phyloP scores from a whole-genome alignment of 106 monocot species.

The Acanthochlamys bracteata region DNA sequence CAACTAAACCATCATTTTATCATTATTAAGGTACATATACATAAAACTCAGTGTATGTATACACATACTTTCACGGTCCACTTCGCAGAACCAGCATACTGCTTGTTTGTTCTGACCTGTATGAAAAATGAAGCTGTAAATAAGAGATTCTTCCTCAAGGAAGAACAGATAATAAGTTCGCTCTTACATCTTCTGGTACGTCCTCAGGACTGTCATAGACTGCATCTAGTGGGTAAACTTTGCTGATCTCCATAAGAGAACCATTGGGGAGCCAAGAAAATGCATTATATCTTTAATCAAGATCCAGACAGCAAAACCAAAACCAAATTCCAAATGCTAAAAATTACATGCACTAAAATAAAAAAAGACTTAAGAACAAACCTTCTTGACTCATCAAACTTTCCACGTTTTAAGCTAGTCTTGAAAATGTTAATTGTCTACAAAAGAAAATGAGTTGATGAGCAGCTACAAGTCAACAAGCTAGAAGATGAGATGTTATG shows the following conservation, averaged over 20 bases:
- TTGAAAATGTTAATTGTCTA: constrained; percentile 96
- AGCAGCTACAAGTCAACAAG: neutral
- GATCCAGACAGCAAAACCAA: too few relatives aligned
- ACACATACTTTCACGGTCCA: constrained; percentile 94
- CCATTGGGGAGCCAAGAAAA: constrained; percentile 73
- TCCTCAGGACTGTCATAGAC: constrained; percentile 64
- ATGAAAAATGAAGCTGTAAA: neutral
- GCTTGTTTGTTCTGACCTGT: constrained; percentile 80
- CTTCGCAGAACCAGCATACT: constrained; percentile 75
- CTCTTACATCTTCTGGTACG: constrained; percentile 68
- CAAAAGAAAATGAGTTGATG: neutral
- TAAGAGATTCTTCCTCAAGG: too few relatives aligned
- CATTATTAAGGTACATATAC: too few relatives aligned
- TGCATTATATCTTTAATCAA: too few relatives aligned
- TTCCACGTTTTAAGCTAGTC: constrained; percentile 86
- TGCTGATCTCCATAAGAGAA: constrained; percentile 80
- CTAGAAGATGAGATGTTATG: neutral
- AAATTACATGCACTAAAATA: too few relatives aligned
- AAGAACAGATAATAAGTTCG: neutral
- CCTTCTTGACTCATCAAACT: constrained; percentile 81
- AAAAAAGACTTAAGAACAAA: constrained; percentile 26
- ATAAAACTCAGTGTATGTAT: too few relatives aligned
- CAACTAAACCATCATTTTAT: too few relatives aligned
- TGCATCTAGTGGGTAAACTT: constrained; percentile 92
- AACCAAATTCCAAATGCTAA: too few relatives aligned